Evolutionary conservation across 2,329 filamentous ascomycete species (phyloP).

Genomic region (Talaromyces verruculosus): DNA sequence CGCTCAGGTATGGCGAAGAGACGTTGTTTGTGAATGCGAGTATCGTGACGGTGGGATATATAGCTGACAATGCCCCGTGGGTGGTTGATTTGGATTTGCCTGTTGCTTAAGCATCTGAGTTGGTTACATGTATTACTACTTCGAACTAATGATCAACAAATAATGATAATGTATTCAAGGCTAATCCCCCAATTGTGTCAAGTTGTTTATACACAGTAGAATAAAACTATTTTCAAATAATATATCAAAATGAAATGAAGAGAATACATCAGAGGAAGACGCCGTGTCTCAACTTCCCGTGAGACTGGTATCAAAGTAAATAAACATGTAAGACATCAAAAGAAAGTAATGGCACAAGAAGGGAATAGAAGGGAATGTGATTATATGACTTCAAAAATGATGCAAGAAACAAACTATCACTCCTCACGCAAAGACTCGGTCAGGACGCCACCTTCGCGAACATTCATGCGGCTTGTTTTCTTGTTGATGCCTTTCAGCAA

Average conservation of each 20-base stretch:
- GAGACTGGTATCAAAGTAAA: constrained; percentile 22
- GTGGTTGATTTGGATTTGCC: constrained; percentile 55
- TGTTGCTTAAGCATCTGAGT: constrained; percentile 7
- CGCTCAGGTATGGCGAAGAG: constrained; percentile 49
- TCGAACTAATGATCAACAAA: not conserved
- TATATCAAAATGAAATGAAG: constrained; percentile 11
- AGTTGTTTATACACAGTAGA: constrained; percentile 16
- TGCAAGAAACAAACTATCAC: constrained; percentile 24
- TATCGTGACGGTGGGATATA: constrained; percentile 54
- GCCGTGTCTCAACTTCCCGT: constrained; percentile 17
- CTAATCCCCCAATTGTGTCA: not conserved
- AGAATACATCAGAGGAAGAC: constrained; percentile 2
- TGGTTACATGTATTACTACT: not conserved
- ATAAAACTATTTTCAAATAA: constrained; percentile 1
- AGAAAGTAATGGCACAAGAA: not conserved
- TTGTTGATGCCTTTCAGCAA: constrained; percentile 69
- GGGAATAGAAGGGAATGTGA: constrained; percentile 1
- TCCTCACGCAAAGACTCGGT: constrained; percentile 38
- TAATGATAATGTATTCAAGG: not conserved
- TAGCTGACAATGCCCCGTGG: constrained; percentile 55
- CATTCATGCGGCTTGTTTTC: constrained; percentile 61
- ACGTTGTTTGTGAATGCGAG: constrained; percentile 61
- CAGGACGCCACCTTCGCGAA: constrained; percentile 31
- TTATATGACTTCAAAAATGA: not conserved
- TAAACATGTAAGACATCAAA: constrained; percentile 18